phyloP scores from a whole-genome alignment of 2,329 filamentous ascomycete genomes.

The Drechslerella coelobrocha region DNA sequence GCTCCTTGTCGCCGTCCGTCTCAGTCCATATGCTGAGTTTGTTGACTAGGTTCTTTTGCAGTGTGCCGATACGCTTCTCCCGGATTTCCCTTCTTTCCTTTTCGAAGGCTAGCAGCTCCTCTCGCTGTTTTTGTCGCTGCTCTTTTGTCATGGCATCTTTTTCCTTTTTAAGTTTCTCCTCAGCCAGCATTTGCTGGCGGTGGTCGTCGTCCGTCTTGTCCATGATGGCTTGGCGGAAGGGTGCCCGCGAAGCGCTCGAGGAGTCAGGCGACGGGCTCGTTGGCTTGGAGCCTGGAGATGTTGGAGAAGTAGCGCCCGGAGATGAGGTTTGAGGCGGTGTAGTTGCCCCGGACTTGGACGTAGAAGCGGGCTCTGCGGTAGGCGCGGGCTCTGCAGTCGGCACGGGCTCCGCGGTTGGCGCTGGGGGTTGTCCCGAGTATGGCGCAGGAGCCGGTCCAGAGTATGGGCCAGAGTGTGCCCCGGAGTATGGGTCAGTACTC shows the following conservation, averaged over 20 bases:
- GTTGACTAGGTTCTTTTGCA: conserved; percentile 84
- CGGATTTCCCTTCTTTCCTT: conserved; percentile 81
- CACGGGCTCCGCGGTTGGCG: conserved; percentile 49
- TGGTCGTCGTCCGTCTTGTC: conserved; percentile 80
- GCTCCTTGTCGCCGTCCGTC: conserved; percentile 85
- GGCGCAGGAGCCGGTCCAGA: background rate
- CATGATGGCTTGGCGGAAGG: conserved; percentile 84
- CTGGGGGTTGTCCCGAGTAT: background rate
- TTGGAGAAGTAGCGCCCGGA: conserved; percentile 58
- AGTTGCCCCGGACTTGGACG: conserved; percentile 53
- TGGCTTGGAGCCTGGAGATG: conserved; percentile 55
- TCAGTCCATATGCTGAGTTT: conserved; percentile 95
- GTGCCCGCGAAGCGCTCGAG: conserved; percentile 64
- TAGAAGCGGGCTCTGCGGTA: conserved; percentile 49
- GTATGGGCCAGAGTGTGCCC: background rate
- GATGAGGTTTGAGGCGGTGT: conserved; percentile 52
- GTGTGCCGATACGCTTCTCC: conserved; percentile 84
- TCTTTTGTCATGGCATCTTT: conserved; percentile 86
- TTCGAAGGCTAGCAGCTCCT: conserved; percentile 88
- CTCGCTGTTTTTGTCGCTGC: conserved; percentile 91
- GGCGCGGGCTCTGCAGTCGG: conserved; percentile 58
- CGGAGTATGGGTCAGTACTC: conserved; percentile 50
- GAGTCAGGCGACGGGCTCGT: conserved; percentile 33
- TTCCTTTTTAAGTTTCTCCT: conserved; percentile 73
- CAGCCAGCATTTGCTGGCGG: conserved; percentile 61